Base-by-base conservation (phyloP, 768 basidiomycete genomes). In the Tephrocybe rancida region DNA sequence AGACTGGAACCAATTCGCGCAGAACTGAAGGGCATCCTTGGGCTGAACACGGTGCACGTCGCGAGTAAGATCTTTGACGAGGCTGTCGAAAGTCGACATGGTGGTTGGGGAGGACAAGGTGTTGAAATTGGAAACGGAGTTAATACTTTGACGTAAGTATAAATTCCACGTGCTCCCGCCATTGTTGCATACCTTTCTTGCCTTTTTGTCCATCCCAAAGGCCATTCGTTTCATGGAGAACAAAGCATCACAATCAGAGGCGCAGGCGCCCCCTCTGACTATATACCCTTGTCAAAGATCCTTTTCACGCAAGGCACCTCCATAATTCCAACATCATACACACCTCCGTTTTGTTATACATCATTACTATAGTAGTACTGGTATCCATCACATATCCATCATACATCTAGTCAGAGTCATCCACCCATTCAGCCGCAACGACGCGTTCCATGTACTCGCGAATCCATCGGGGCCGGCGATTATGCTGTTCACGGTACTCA, bases 1-100 rank as follows among this genome's bases (percentile, higher is more conserved):
- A 56, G 82, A 80, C 67, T 95, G 90, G 72, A 98, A 98, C 95
- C 95, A 98, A 64, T 87, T 93, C 43, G 95, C 86, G 64, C 89
- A 92, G 70, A 89, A 94, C 71, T 98, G 96, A 42, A 97, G 86
- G 3, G 88, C 84, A 66, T 98, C 96, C 62, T 83, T 86, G 19
- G 96, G 95, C 68, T 94, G 91, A 3, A 84, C 91, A 59, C 90
- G 87, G 38, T 90, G 80, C 38, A 83, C 84, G 69, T 96, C 95
- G 67, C 92, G 86, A 60, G 90, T 87, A 50, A 98, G 80, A 67
- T 98, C 94, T 51, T 76, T 79, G 58, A 97, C 78, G 58, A 98
- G 88, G 37, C 77, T 73, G 59, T 93, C 87, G 68, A 93, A 95
- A 21, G 91, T 89, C 43, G 92, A 88, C 80, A 81, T 81, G 44